Percentiles rank a stretch among this genome's conserved stretches.
Evolutionary conservation across 192 early-diverging fungal species (phyloP).

Genomic region (Chytriomyces sp.): DNA sequence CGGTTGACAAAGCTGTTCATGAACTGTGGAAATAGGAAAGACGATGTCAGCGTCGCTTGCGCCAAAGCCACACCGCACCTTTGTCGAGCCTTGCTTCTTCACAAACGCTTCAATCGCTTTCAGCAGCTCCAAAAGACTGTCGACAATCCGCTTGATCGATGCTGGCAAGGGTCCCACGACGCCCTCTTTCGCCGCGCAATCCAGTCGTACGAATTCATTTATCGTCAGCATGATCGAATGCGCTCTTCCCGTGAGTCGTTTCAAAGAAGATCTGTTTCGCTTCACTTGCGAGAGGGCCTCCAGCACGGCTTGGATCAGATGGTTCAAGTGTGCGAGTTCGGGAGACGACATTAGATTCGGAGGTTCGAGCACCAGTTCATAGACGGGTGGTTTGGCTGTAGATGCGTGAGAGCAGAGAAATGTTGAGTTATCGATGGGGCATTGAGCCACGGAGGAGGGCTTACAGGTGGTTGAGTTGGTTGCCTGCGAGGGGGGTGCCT

Average conservation of each 20-base stretch:
- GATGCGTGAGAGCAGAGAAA: background rate
- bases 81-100: conserved; percentile 16
- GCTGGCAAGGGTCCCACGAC: background rate
- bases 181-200: background rate
- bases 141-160: background rate
- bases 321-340: background rate
- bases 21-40: conserved; percentile 14
- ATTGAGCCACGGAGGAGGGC: background rate
- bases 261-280: background rate
- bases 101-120: conserved; percentile 17
- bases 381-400: background rate
- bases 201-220: background rate
- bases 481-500: too few species aligned
- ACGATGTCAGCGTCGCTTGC: background rate
- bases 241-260: background rate
- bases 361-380: background rate
- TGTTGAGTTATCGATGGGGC: background rate
- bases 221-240: background rate
- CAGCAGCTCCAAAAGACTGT: conserved; percentile 16
- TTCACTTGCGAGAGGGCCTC: background rate
- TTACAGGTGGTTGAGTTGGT: too few species aligned
- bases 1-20: conserved; percentile 37
- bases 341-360: background rate
- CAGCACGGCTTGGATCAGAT: background rate
- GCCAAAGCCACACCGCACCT: background rate